Conservation (phyloP, 2,329 filamentous ascomycete genomes). For the Penicillium sp. region DNA sequence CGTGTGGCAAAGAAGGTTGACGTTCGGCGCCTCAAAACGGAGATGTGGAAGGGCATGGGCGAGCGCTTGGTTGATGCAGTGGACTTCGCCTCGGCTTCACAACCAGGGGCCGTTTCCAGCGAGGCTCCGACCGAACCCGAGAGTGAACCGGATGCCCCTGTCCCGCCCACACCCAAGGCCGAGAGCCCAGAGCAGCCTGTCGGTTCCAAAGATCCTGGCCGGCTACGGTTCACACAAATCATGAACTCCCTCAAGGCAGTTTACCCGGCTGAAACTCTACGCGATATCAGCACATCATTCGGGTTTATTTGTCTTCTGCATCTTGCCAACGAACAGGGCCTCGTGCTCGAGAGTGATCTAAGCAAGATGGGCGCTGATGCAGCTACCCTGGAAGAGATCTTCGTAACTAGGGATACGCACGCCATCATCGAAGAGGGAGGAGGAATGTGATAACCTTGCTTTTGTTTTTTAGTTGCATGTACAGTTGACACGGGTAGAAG, state of each 20-base stretch:
- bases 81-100: constrained; percentile 34
- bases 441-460: constrained; percentile 21
- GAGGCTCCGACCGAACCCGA: constrained; percentile 22
- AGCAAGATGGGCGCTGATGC: constrained; percentile 27
- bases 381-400: constrained; percentile 47
- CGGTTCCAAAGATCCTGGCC: constrained; percentile 47
- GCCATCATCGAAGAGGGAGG: constrained; percentile 41
- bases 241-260: constrained; percentile 86
- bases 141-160: constrained; percentile 28
- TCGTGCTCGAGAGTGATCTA: constrained; percentile 67
- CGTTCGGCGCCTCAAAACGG: constrained; percentile 62
- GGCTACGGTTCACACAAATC: constrained; percentile 82
- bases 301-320: constrained; percentile 94
- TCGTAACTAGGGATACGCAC: constrained; percentile 41
- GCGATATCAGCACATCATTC: constrained; percentile 88
- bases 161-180: constrained; percentile 39
- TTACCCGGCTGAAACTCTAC: constrained; percentile 81
- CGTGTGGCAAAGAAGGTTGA: constrained; percentile 67
- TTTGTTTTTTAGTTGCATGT: constrained; percentile 18
- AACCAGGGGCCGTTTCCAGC: constrained; percentile 26
- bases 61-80: constrained; percentile 42
- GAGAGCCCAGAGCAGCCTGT: constrained; percentile 27
- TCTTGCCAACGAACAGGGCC: constrained; percentile 87
- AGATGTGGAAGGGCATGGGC: constrained; percentile 65
- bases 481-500: constrained; percentile 17